A percentile compares a stretch with the other conserved stretches of the same genome.
Conservation (phyloP, 1,139 yeast species). For the Kluyveromyces sp. region DNA sequence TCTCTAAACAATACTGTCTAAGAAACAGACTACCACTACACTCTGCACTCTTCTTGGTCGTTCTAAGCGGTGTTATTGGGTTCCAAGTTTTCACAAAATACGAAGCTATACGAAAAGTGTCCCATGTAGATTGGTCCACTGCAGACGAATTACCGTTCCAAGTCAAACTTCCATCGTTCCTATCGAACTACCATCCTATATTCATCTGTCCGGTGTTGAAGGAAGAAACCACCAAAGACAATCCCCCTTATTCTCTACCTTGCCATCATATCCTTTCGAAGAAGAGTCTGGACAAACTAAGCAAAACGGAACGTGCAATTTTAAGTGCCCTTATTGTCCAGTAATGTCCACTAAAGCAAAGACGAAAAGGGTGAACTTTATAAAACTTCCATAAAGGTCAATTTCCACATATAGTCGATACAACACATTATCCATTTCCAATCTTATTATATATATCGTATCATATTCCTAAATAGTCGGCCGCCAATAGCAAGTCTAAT, state of each 20-base stretch:
- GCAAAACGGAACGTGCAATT: slow-evolving; percentile 35
- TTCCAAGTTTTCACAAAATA: slow-evolving; percentile 68
- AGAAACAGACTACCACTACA: slow-evolving; percentile 57
- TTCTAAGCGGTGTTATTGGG: slow-evolving; percentile 64
- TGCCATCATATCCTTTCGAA: slow-evolving; percentile 57
- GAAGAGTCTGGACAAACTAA: slow-evolving; percentile 39
- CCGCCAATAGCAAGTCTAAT: slow-evolving; percentile 80
- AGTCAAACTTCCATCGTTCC: slow-evolving; percentile 42
- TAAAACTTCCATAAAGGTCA: slow-evolving; percentile 16
- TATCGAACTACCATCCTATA: slow-evolving; percentile 64
- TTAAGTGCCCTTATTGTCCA: slow-evolving; percentile 69
- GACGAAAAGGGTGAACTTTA: slow-evolving; percentile 24
- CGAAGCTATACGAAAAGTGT: slow-evolving; percentile 36
- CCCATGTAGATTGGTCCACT: slow-evolving; percentile 48
- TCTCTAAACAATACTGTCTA: slow-evolving; percentile 62
- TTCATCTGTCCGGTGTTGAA: slow-evolving; percentile 88
- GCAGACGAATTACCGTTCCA: slow-evolving; percentile 54
- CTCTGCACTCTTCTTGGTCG: slow-evolving; percentile 60
- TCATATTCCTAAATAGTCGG: slow-evolving; percentile 65
- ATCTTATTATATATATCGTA: background rate
- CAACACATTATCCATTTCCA: background rate
- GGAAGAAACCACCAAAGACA: slow-evolving; percentile 60
- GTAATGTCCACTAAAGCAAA: slow-evolving; percentile 29
- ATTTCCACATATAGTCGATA: too few species aligned
- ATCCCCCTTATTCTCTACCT: slow-evolving; percentile 57